Evolutionary conservation across 306 rosid species (phyloP).

Genomic region (Gynostemma pentaphyllum): DNA sequence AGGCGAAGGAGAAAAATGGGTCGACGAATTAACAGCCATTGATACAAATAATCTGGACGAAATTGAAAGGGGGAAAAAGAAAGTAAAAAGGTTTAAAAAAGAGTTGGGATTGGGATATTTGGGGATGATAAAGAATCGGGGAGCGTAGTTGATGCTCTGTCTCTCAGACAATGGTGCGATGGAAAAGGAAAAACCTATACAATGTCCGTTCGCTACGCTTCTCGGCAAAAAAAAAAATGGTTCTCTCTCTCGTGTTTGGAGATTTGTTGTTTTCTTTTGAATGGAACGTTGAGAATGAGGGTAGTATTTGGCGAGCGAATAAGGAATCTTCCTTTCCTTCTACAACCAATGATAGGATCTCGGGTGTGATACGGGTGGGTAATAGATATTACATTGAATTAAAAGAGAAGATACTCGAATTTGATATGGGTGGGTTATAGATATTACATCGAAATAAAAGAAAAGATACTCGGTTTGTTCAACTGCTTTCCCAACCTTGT

Average conservation of each 20-base stretch:
- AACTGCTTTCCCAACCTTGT: no score
- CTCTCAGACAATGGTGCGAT: neutral
- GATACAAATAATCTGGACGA: neutral
- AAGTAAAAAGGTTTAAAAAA: neutral
- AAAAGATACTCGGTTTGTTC: no score
- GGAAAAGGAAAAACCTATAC: neutral
- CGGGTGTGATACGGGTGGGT: no score
- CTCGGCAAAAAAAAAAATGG: neutral
- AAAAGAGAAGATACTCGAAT: no score
- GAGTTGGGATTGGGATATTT: neutral
- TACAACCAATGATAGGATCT: no score
- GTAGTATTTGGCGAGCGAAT: neutral
- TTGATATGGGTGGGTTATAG: no score
- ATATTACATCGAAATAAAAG: no score
- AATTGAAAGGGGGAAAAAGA: neutral
- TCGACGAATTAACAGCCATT: constrained; percentile 41
- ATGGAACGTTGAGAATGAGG: neutral
- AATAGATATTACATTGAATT: no score
- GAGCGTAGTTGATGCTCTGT: neutral
- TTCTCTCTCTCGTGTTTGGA: no score
- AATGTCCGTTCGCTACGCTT: neutral
- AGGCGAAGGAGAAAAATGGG: constrained; percentile 28
- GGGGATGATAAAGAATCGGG: neutral
- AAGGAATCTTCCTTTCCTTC: no score
- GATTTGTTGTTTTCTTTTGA: neutral